phyloP scores from a whole-genome alignment of 306 rosid genomes.

The Rubus parviflorus region DNA sequence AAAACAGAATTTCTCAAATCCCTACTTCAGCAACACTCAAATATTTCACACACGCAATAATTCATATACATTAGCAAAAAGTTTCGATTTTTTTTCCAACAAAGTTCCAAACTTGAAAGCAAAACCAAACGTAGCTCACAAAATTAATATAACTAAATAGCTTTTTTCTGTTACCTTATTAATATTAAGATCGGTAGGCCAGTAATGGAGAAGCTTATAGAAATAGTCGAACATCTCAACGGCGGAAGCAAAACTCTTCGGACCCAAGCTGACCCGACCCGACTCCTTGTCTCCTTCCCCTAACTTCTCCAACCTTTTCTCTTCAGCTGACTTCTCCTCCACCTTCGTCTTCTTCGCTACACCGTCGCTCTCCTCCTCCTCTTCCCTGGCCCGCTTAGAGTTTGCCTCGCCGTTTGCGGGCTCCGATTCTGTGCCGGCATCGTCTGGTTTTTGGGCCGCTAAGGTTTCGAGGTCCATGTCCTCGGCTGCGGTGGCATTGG shows the following conservation, averaged over 20 bases:
- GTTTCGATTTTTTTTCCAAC: not conserved
- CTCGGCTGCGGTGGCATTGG: constrained; percentile 19
- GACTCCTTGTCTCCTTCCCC: constrained; percentile 25
- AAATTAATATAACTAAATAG: not conserved
- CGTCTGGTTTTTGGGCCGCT: not conserved
- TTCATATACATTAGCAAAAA: not conserved
- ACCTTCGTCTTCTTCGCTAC: constrained; percentile 32
- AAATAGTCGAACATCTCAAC: constrained; percentile 66
- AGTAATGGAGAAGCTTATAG: constrained; percentile 57
- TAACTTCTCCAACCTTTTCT: constrained; percentile 37
- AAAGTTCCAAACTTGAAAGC: not conserved
- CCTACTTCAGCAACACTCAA: not conserved
- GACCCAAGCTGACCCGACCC: constrained; percentile 42
- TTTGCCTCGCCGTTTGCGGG: constrained; percentile 18
- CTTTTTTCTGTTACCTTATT: constrained; percentile 53
- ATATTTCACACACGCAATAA: not conserved
- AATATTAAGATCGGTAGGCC: constrained; percentile 62
- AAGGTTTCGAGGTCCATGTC: constrained; percentile 38
- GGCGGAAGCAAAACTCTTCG: constrained; percentile 49
- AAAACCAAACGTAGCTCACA: not conserved
- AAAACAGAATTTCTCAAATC: not conserved
- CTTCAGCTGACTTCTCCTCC: constrained; percentile 46
- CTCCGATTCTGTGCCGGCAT: not conserved
- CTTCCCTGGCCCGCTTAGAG: constrained; percentile 41
- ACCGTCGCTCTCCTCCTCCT: constrained; percentile 12